Base-by-base conservation (phyloP, 225 moss, liverwort and hornwort genomes). In the Bryoerythrophyllum caledonicum region DNA sequence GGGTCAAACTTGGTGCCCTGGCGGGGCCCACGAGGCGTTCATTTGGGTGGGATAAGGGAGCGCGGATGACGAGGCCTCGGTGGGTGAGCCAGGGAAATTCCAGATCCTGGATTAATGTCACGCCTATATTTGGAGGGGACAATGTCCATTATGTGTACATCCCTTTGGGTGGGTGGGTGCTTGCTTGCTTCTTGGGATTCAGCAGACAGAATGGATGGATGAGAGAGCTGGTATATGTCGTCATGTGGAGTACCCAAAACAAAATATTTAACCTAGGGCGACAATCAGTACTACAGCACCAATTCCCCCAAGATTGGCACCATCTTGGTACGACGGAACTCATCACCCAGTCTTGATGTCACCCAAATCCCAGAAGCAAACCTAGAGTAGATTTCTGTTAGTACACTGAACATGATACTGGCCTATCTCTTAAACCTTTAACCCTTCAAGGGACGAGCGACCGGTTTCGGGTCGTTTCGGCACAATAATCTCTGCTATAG, bases 81-180 rank as follows among this genome's bases (percentile, higher is more conserved):
- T 7, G 2, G 20, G 8, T n/a, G 26, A 66, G 24, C 49, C 9
- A 37, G 7, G n/a, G 7, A 49, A 60, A 61, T 71, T 70, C 17
- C 28, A 52, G 75, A 72, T 81, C 60, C 71, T 49, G 49, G 67
- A 41, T 71, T 65, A 52, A 19, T 27, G 76, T 0, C 6, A n/a
- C n/a, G 74, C 19, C 76, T 81, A 76, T 72, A 25, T 6, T 72
- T 76, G 67, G 72, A 67, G 67, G 76, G 61, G 76, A 81, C 81
- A 76, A 27, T 59, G 41, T 59, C 65, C 56, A 64, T 80, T n/a
- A 70, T 56, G 56, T 68, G 37, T 55, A 44, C 61, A 68, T 68
- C 35, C 20, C 34, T 1, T n/a, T 4, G 27, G 57, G 54, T 60
- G 34, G 32, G 51, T 79, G 40, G 68, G 62, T 68, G 72, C 15